Evolutionary conservation across 352 stramenopile species (phyloP).

Genomic region (Globisporangium echinulatum): DNA sequence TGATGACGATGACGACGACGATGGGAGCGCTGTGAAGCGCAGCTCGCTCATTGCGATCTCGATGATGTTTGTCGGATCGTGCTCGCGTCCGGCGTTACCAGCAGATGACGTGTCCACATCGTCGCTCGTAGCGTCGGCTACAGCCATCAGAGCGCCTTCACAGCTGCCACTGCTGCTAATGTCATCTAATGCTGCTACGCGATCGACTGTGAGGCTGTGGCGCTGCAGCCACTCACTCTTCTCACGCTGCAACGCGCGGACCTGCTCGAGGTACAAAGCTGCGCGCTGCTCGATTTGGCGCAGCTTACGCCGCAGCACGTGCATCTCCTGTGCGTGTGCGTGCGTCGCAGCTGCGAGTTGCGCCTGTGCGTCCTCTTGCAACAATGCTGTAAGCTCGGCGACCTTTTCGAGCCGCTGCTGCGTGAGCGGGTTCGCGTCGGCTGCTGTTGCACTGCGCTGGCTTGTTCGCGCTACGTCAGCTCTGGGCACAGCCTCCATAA

Average conservation of each 20-base stretch:
- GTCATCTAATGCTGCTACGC: background rate
- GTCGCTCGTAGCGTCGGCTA: background rate
- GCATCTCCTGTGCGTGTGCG: slow-evolving; percentile 13
- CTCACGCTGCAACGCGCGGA: slow-evolving; percentile 13
- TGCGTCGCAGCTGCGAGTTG: slow-evolving; percentile 21
- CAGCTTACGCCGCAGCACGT: slow-evolving; percentile 13
- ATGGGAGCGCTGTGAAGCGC: background rate
- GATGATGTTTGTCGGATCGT: slow-evolving; percentile 11
- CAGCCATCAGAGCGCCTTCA: background rate
- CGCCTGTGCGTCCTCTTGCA: slow-evolving; percentile 21
- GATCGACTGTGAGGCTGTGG: background rate
- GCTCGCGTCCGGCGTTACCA: background rate
- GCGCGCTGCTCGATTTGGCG: slow-evolving; percentile 17
- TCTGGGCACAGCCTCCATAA: slow-evolving; percentile 5
- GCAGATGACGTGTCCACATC: background rate
- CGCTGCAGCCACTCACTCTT: slow-evolving; percentile 12
- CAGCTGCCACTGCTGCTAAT: background rate
- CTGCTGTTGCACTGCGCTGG: background rate
- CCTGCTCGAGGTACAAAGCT: slow-evolving; percentile 19
- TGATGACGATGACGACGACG: too few species aligned
- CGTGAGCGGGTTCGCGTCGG: slow-evolving; percentile 4
- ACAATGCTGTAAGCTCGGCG: slow-evolving; percentile 15
- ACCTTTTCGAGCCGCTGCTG: slow-evolving; percentile 17
- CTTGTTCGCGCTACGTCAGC: too few species aligned
- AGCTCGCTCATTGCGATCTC: slow-evolving; percentile 14